Percentiles rank a stretch among this genome's conserved stretches.
These are phyloP conservation scores for Sphagnurus paluster DNA, from an alignment of 1,284 basidiomycete species.

Conservation along the genomic window DNA sequence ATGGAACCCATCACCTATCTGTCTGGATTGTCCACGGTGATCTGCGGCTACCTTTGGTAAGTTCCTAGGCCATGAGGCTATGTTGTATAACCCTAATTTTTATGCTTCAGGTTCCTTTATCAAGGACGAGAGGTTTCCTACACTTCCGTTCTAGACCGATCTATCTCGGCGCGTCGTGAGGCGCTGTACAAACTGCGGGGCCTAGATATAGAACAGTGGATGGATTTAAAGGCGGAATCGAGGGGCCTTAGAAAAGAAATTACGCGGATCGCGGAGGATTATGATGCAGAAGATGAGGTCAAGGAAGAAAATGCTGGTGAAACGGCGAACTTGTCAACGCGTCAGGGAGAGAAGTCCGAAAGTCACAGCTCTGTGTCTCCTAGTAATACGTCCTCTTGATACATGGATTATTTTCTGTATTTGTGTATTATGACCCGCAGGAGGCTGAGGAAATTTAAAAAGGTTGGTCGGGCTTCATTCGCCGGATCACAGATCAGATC, in stretches of 20 bases:
- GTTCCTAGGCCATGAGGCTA: conserved; percentile 12
- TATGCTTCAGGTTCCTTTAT: conserved; percentile 49
- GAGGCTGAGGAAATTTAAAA: no score
- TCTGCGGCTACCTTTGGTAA: conserved; percentile 61
- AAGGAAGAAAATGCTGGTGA: conserved; percentile 18
- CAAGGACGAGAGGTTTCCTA: conserved; percentile 72
- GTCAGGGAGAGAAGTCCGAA: not conserved
- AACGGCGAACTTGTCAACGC: not conserved
- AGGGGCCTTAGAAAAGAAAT: conserved; percentile 55
- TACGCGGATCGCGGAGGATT: conserved; percentile 59
- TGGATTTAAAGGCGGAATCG: conserved; percentile 53
- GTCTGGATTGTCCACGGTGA: conserved; percentile 59
- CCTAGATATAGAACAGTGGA: conserved; percentile 62
- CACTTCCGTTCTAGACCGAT: conserved; percentile 56
- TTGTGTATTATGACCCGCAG: no score
- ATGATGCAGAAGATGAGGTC: conserved; percentile 48
- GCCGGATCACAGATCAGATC: conserved; percentile 3
- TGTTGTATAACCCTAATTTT: not conserved
- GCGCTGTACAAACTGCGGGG: conserved; percentile 59
- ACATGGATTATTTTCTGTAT: no score
- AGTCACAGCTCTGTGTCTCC: not conserved
- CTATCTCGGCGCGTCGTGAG: conserved; percentile 57
- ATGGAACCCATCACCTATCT: conserved; percentile 73
- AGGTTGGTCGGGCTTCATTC: no score
- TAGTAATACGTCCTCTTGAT: no score